These are phyloP conservation scores for Anastatica hierochuntica DNA, from an alignment of 345 rosid species.

Conservation along the genomic window DNA sequence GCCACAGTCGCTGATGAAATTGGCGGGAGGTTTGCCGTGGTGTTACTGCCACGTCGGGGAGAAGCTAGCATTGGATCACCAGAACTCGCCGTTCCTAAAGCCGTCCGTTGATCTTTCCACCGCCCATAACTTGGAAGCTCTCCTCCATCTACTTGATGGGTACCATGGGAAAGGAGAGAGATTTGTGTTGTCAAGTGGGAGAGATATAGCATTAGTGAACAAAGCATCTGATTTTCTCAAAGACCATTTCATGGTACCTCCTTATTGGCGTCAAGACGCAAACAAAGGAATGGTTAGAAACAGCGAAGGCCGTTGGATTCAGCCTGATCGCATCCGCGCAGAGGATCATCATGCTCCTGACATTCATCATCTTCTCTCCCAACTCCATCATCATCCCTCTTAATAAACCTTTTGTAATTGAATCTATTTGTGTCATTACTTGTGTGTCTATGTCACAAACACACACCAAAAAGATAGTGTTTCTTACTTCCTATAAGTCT, in stretches of 20 bases:
- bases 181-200: constrained; percentile 64
- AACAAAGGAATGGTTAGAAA: constrained; percentile 69
- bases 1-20: constrained; percentile 35
- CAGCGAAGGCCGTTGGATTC: constrained; percentile 74
- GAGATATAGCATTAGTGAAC: constrained; percentile 84
- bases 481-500: neutral
- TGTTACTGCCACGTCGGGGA: constrained; percentile 72
- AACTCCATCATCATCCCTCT: constrained; percentile 24
- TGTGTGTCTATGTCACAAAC: too few relatives aligned
- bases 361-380: constrained; percentile 35
- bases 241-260: constrained; percentile 80
- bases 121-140: constrained; percentile 74
- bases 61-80: constrained; percentile 57
- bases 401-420: neutral
- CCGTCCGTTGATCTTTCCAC: constrained; percentile 35
- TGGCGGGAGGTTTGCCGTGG: constrained; percentile 61
- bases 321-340: constrained; percentile 55
- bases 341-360: constrained; percentile 63
- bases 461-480: neutral
- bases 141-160: constrained; percentile 74
- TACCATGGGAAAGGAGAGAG: constrained; percentile 73
- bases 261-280: constrained; percentile 65
- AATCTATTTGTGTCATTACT: too few relatives aligned
- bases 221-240: constrained; percentile 70
- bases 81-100: constrained; percentile 61